phyloP scores from a whole-genome alignment of 2,329 filamentous ascomycete genomes.

The Trichoderma endophyticum region DNA sequence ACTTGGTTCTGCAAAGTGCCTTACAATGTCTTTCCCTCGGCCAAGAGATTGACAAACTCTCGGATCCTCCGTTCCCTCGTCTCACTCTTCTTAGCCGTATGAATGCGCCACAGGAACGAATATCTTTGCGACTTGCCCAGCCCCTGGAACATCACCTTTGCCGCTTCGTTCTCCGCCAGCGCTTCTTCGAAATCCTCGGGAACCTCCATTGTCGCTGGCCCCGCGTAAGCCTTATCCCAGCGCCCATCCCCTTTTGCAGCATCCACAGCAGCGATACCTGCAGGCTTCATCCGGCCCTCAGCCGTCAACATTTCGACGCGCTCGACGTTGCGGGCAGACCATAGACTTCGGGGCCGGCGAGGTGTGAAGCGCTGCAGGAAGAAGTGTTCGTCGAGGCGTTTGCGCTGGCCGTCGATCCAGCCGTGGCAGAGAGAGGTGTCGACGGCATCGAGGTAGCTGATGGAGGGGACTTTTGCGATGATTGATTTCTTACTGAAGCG shows the following conservation, averaged over 20 bases:
- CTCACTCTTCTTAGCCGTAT: constrained; percentile 38
- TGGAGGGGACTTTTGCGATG: constrained; percentile 37
- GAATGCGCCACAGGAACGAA: constrained; percentile 43
- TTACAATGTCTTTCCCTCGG: constrained; percentile 31
- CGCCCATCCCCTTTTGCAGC: constrained; percentile 55
- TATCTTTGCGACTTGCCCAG: constrained; percentile 47
- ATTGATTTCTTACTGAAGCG: constrained; percentile 46
- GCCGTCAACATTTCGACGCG: constrained; percentile 45
- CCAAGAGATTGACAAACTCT: constrained; percentile 40
- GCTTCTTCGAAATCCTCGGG: constrained; percentile 48
- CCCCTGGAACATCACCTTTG: constrained; percentile 37
- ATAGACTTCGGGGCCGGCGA: constrained; percentile 51
- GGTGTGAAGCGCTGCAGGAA: constrained; percentile 59
- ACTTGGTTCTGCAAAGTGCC: neutral
- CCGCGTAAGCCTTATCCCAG: constrained; percentile 56
- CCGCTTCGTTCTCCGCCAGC: constrained; percentile 37
- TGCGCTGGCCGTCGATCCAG: constrained; percentile 60
- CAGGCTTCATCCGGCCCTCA: constrained; percentile 46
- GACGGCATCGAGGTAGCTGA: constrained; percentile 51
- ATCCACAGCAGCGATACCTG: constrained; percentile 50
- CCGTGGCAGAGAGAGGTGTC: constrained; percentile 58
- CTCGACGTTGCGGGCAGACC: constrained; percentile 58
- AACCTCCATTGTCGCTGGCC: constrained; percentile 43
- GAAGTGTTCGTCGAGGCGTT: constrained; percentile 41
- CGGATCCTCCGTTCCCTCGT: constrained; percentile 36